Base-by-base conservation (phyloP, 1,284 basidiomycete genomes). In the Moesziomyces antarcticus region DNA sequence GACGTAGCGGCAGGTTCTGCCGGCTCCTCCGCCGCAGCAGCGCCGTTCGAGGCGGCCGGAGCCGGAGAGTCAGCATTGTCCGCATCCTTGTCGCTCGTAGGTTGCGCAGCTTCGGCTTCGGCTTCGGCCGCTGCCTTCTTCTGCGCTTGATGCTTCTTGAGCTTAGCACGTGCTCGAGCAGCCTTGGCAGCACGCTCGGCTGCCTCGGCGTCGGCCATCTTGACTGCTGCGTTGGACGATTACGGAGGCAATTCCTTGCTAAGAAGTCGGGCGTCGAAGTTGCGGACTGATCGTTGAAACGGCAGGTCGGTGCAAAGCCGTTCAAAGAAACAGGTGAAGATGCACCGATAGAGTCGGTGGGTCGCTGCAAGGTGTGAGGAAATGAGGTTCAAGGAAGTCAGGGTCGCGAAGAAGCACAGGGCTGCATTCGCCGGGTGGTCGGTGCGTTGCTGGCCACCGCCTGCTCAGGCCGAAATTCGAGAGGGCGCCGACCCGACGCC, bases 131-230 rank as follows among this genome's bases (percentile, higher is more conserved):
- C 71, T 5, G 72, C 73, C 40, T 69, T 69, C 61, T 75, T 75
- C 56, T 75, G 69, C 1, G 75, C 75, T 43, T 75, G 73, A 44
- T 72, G 75, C 63, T 78, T 78, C 41, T 78, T 78, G 55, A 78
- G 55, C 52, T 78, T 72, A 16, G 67, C 57, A 21, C 70, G 48
- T 11, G 75, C 75, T 11, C 75, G 49, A 40, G 75, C 75, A 40
- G 75, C 75, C 59, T 78, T 78, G 18, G 69, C 75, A 16, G 75
- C 75, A 44, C 75, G 54, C 57, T 71, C 73, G 3, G 63, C 68
- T 30, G 71, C 75, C 37, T 77, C 75, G 20, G 63, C 62, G 56
- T 77, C 72, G 20, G 71, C 61, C 75, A 77, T 77, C 20, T 21
- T 68, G 53, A 24, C 50, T 35, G 41, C 10, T 50, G 16, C 24